A percentile compares a stretch with the other conserved stretches of the same genome.
These are phyloP conservation scores for Sarocladium kiliense DNA, from an alignment of 2,329 filamentous ascomycete genomes.

Conservation along the genomic window DNA sequence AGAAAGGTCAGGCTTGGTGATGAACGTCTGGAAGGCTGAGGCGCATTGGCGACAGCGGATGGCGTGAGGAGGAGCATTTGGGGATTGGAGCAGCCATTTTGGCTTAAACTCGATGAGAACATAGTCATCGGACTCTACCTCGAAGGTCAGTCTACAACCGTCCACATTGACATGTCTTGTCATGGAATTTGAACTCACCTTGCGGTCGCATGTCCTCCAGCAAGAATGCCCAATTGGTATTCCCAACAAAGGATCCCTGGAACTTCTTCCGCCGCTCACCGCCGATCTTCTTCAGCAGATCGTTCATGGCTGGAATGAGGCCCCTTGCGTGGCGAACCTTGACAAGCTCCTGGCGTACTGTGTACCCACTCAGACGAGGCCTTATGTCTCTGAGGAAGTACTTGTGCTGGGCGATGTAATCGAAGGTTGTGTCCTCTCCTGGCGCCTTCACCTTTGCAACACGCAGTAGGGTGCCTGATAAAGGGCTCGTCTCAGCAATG, in stretches of 20 bases:
- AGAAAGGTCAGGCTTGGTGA: slow-evolving; percentile 27
- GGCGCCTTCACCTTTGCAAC: slow-evolving; percentile 30
- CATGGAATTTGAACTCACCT: slow-evolving; percentile 21
- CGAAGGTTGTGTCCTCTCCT: slow-evolving; percentile 25
- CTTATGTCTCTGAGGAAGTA: slow-evolving; percentile 29
- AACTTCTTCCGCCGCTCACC: slow-evolving; percentile 34
- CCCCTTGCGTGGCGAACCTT: slow-evolving; percentile 26
- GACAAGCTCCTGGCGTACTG: slow-evolving; percentile 32
- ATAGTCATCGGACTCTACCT: slow-evolving; percentile 20
- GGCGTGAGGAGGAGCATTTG: slow-evolving; percentile 58
- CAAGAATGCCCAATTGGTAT: slow-evolving; percentile 60
- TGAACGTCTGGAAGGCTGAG: slow-evolving; percentile 32
- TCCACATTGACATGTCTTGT: neutral
- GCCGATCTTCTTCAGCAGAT: slow-evolving; percentile 31
- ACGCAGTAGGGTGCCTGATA: slow-evolving; percentile 29
- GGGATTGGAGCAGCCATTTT: slow-evolving; percentile 77
- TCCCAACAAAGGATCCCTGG: slow-evolving; percentile 43
- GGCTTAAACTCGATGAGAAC: slow-evolving; percentile 72
- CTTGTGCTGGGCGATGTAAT: slow-evolving; percentile 32
- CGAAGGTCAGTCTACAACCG: neutral
- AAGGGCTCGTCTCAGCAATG: slow-evolving; percentile 7
- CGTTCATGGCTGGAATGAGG: slow-evolving; percentile 43
- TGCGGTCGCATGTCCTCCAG: slow-evolving; percentile 63
- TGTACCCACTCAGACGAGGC: slow-evolving; percentile 27
- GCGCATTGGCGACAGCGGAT: slow-evolving; percentile 73